Evolutionary conservation across 2,329 filamentous ascomycete genomes (phyloP).

Genomic region (Ascochyta lentis): DNA sequence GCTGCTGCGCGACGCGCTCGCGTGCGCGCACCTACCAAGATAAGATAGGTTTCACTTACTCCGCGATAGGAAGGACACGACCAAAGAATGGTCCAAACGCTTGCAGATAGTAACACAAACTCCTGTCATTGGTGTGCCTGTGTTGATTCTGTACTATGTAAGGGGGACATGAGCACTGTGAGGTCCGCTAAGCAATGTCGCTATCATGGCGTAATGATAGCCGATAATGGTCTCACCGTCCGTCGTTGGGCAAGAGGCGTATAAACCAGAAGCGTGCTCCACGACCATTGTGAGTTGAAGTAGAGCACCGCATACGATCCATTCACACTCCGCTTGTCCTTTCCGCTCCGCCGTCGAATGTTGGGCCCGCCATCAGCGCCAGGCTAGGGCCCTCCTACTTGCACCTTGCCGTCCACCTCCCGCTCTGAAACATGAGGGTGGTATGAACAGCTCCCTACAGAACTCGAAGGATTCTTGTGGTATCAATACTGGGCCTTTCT

Average conservation of each 20-base stretch:
- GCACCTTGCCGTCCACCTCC: not conserved
- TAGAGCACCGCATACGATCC: not conserved
- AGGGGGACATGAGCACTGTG: constrained; percentile 25
- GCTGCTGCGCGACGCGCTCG: constrained; percentile 34
- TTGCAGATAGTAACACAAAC: constrained; percentile 26
- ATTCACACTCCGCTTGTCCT: constrained; percentile 13
- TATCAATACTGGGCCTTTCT: constrained; percentile 4
- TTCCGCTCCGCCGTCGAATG: constrained; percentile 7
- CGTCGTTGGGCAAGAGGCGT: constrained; percentile 15
- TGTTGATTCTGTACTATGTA: constrained; percentile 18
- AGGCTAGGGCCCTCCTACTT: not conserved
- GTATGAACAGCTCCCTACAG: not conserved
- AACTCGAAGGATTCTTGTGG: not conserved
- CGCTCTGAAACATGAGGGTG: not conserved
- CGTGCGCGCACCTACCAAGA: constrained; percentile 30
- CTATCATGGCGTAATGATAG: constrained; percentile 50
- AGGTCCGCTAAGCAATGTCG: constrained; percentile 35
- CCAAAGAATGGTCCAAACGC: constrained; percentile 16
- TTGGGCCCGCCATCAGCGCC: constrained; percentile 3
- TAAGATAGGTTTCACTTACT: constrained; percentile 40
- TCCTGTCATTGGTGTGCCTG: constrained; percentile 31
- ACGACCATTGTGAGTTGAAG: not conserved
- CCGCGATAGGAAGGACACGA: constrained; percentile 46
- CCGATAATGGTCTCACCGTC: constrained; percentile 38
- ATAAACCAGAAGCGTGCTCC: constrained; percentile 26